Evolutionary conservation across 2,329 filamentous ascomycete genomes (phyloP).

Genomic region (Ophiostoma australiae): DNA sequence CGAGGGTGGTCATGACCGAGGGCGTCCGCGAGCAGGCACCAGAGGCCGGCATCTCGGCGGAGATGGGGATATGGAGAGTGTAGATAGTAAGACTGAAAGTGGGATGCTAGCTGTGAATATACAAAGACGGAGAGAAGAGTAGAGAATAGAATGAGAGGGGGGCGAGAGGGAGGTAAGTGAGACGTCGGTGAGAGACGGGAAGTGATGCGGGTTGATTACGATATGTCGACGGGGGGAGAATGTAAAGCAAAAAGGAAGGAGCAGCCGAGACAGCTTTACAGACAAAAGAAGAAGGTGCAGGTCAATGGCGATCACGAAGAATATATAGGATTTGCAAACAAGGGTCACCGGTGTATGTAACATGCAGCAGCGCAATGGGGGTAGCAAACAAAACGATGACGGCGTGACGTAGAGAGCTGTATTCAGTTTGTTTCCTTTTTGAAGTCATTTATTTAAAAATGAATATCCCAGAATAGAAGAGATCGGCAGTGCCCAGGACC

Average conservation of each 20-base stretch:
- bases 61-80: not conserved
- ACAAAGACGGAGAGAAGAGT: not conserved
- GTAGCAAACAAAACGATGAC: not conserved
- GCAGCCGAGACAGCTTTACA: not conserved
- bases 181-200: not conserved
- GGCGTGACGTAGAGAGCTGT: not conserved
- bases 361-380: not conserved
- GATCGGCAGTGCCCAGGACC: slow-evolving; percentile 4
- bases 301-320: not conserved
- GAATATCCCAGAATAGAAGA: not conserved
- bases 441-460: not conserved
- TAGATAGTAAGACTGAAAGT: not conserved
- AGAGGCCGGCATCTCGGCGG: slow-evolving; percentile 15
- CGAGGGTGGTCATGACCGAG: slow-evolving; percentile 29
- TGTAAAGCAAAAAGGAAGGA: not conserved
- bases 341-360: not conserved
- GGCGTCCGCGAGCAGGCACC: slow-evolving; percentile 13
- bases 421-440: not conserved
- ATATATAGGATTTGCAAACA: not conserved
- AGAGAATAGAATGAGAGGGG: not conserved
- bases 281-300: not conserved
- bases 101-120: not conserved
- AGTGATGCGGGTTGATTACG: not conserved
- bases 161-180: not conserved
- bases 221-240: slow-evolving; percentile 6